A percentile compares a stretch with the other conserved stretches of the same genome.
phyloP scores from a whole-genome alignment of 2,329 filamentous ascomycete species.

The Arachnomyces sp. region DNA sequence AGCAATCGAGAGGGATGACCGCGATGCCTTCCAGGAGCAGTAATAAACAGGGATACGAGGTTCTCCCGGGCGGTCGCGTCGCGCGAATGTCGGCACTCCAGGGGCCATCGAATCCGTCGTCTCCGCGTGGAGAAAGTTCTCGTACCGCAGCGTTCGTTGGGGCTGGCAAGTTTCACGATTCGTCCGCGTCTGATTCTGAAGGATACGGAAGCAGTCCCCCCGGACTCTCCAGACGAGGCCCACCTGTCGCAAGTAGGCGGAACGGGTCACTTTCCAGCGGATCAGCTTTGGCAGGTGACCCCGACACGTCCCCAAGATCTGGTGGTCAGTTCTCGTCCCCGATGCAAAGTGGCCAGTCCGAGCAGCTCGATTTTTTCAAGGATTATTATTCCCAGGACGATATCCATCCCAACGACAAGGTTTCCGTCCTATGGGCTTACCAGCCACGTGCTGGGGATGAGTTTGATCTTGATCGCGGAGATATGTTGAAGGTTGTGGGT shows the following conservation, averaged over 20 bases:
- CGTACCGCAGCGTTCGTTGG: conserved; percentile 35
- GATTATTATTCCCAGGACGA: conserved; percentile 98
- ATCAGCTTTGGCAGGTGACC: conserved; percentile 60
- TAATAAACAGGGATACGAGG: conserved; percentile 52
- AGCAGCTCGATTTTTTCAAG: conserved; percentile 93
- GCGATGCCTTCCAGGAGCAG: conserved; percentile 29
- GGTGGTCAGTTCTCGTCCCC: conserved; percentile 72
- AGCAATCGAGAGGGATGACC: conserved; percentile 32
- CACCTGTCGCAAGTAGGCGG: conserved; percentile 50
- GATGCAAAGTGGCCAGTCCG: conserved; percentile 79
- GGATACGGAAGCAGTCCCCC: conserved; percentile 63
- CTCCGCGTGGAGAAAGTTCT: conserved; percentile 45
- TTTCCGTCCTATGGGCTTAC: conserved; percentile 92
- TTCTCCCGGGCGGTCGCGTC: conserved; percentile 79
- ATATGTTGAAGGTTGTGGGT: conserved; percentile 96
- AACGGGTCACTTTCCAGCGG: conserved; percentile 84
- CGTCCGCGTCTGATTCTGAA: conserved; percentile 51
- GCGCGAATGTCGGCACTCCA: conserved; percentile 94
- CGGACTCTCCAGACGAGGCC: conserved; percentile 49
- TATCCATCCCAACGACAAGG: conserved; percentile 82
- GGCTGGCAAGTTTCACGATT: conserved; percentile 43
- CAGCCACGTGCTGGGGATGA: conserved; percentile 89
- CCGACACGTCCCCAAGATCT: conserved; percentile 64
- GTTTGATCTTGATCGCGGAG: conserved; percentile 84
- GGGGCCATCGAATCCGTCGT: conserved; percentile 51